Base-by-base conservation (phyloP, 1,284 basidiomycete species). In the Hemileia vastatrix region DNA sequence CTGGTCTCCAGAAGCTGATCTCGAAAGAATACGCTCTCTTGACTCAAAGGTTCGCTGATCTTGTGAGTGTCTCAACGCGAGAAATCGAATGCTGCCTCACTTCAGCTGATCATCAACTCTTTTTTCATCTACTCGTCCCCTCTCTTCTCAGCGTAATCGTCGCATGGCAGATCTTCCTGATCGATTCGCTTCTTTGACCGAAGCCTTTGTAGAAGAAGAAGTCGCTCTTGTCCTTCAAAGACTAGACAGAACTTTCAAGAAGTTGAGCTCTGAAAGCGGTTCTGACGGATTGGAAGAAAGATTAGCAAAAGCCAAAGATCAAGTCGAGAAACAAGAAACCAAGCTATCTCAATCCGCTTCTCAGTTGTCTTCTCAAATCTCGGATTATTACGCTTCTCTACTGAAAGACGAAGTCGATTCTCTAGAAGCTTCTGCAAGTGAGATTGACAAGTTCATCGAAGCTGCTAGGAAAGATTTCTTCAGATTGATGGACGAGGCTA, bases 121-220 rank as follows among this genome's bases (percentile, higher is more conserved):
- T 40, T 9, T 9, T 11, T 11, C 8, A 11, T 40, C 36, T 11
- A 11, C 36, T 15, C 15, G 8, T 15, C 15, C 36, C 36, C 36
- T 40, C 36, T 40, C 36, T 15, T 40, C 36, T 40, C 27, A 40
- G 8, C 65, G 69, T 8, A 60, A 53, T 24, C 47, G 63, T 32
- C 54, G 59, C 6, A 52, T 71, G 3, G 33, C 67, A 1, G 70
- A 69, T 36, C 60, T 72, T 18, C 68, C 70, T 1, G 71, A 72
- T 27, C 66, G 67, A n/a, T 72, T 72, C 32, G 68, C 68, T 3
- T 58, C 64, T 2, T 24, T 71, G 51, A 67, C 68, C 36, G 68
- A 72, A 59, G 66, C 64, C 6, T 67, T 69, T n/a, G 70, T 69
- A 40, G 68, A 72, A 44, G 68, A 68, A 51, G 66, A 70, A 43